phyloP scores from a whole-genome alignment of 768 basidiomycete species.

The Leccinum boreale region DNA sequence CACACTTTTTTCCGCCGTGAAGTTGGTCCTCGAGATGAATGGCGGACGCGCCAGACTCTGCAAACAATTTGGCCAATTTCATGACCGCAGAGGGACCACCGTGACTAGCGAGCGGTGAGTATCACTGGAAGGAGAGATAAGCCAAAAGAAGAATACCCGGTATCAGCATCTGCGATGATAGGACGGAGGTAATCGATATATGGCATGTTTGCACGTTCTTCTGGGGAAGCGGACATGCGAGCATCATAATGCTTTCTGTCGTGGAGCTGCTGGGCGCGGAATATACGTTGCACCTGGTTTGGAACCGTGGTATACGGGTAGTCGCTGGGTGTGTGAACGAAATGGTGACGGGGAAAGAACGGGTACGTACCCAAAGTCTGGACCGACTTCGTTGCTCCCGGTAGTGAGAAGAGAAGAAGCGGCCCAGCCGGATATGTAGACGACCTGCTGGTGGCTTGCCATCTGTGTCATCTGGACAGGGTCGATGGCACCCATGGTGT shows the following conservation, averaged over 20 bases:
- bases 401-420: conserved; percentile 84
- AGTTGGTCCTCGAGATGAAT: conserved; percentile 94
- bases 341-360: neutral
- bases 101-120: conserved; percentile 50
- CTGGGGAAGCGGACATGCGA: conserved; percentile 60
- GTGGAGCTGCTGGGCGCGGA: conserved; percentile 89
- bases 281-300: conserved; percentile 89
- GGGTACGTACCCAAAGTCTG: conserved; percentile 70
- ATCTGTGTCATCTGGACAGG: conserved; percentile 95
- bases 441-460: conserved; percentile 80
- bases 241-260: conserved; percentile 93
- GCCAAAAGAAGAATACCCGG: conserved; percentile 55
- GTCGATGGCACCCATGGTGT: conserved; percentile 92
- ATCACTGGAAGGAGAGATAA: neutral
- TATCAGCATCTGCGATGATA: conserved; percentile 93
- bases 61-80: conserved; percentile 92
- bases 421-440: conserved; percentile 95
- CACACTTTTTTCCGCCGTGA: conserved; percentile 94
- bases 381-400: conserved; percentile 88
- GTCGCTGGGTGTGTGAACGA: conserved; percentile 49
- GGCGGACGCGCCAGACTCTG: conserved; percentile 89
- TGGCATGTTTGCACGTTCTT: conserved; percentile 65
- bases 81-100: conserved; percentile 92
- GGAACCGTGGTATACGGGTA: conserved; percentile 97
- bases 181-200: conserved; percentile 88